Base-by-base conservation (phyloP, 1,284 basidiomycete genomes). In the Cryptococcus sp. region DNA sequence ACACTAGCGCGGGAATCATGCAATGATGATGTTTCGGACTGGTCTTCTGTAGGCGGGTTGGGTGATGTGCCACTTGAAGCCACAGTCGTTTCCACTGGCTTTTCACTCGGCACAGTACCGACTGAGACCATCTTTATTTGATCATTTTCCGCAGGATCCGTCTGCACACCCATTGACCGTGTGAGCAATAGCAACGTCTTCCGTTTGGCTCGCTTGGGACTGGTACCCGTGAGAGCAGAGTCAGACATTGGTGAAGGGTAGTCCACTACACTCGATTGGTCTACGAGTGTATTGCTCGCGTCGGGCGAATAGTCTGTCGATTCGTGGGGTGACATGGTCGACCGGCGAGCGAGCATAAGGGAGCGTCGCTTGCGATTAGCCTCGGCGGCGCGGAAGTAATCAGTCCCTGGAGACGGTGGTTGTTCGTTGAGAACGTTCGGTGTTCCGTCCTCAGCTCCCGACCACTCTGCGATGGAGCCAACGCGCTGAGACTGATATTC, bases 81-180 rank as follows among this genome's bases (percentile, higher is more conserved):
- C 10, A 52, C 46, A 23, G 15, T 38, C 34, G 10, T 17, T 11
- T 3, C 8, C 22, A 37, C 41, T 19, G 13, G n/a, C 13, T 54
- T 23, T 1, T 5, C 19, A 29, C 10, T 19, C 17, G 23, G 48
- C 26, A 4, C 20, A 13, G 29, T 10, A 34, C 29, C 29, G 29
- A 34, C 29, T 34, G 29, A 34, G 29, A 34, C 29, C 13, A 25
- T 26, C 20, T 15, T 48, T 16, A 6, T 8, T 19, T 25, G 38
- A n/a, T 6, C 51, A 7, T 29, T 57, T 40, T 61, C 61, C 25
- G 58, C 57, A 0, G 66, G 65, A 50, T 93, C 89, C 0, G 89
- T 93, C 72, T 93, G 92, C 1, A 90, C 84, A 5, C 84, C 87
- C 45, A 84, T 82, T 16, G 86, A 87, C 2, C 85, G 82, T 11